Conservation (phyloP, 2,329 filamentous ascomycete species). For the Ramularia endophylla region DNA sequence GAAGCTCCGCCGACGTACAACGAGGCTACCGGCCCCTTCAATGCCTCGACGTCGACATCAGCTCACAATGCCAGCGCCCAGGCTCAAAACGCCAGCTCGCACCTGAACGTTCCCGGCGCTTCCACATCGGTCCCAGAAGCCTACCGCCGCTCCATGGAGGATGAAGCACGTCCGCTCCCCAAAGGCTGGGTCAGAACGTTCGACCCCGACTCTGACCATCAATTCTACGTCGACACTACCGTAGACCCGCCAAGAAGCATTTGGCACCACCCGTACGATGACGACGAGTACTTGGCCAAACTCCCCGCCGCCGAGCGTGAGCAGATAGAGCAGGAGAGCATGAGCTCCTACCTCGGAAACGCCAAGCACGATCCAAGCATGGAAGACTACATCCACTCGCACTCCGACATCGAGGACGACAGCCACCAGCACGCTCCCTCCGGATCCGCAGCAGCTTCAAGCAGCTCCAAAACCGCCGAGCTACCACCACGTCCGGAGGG, state of each 20-base stretch:
- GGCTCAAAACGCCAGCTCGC: conserved; percentile 5
- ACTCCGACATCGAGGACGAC: conserved; percentile 39
- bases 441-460: conserved; percentile 7
- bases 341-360: conserved; percentile 16
- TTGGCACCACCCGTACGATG: conserved; percentile 59
- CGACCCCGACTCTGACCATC: conserved; percentile 49
- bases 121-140: conserved; percentile 42
- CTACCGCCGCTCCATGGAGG: conserved; percentile 55
- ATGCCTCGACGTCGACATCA: conserved; percentile 8
- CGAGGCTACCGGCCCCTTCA: conserved; percentile 18
- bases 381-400: conserved; percentile 41
- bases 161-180: conserved; percentile 51
- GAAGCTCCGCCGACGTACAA: conserved; percentile 19
- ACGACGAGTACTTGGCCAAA: conserved; percentile 47
- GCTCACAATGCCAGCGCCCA: conserved; percentile 7
- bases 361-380: conserved; percentile 19
- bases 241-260: conserved; percentile 51
- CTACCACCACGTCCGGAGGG: conserved; percentile 20
- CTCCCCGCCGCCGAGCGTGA: conserved; percentile 47
- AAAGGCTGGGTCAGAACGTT: conserved; percentile 53
- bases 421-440: conserved; percentile 22
- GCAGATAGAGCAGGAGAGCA: conserved; percentile 37
- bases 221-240: conserved; percentile 58
- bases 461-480: conserved; percentile 12
- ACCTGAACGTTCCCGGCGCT: conserved; percentile 23